Evolutionary conservation across 805 yeast genomes (phyloP).

Genomic region (Saccharomycodes ludwigii): DNA sequence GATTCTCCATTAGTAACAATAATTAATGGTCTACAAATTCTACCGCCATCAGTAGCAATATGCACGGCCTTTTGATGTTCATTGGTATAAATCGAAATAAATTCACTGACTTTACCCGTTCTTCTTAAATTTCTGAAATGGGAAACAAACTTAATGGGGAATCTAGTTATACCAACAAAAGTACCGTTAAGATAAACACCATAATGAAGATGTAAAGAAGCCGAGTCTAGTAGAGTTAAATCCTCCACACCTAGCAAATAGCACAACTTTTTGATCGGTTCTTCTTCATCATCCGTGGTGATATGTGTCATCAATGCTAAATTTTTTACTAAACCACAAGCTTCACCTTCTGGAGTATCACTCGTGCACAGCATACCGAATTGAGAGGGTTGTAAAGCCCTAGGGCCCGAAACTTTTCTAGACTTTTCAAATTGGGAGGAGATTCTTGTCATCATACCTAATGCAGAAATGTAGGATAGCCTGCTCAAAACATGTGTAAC

Average conservation of each 20-base stretch:
- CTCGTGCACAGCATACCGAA: conserved; percentile 98
- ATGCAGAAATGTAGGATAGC: conserved; percentile 82
- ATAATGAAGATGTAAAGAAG: conserved; percentile 67
- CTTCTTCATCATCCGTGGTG: conserved; percentile 95
- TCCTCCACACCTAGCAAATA: conserved; percentile 83
- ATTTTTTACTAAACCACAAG: conserved; percentile 96
- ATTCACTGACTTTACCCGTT: conserved; percentile 74
- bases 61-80: conserved; percentile 88
- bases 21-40: conserved; percentile 93
- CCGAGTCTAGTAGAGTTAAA: conserved; percentile 67
- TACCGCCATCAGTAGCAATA: conserved; percentile 97
- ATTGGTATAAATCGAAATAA: conserved; percentile 82
- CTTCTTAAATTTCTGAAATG: conserved; percentile 75
- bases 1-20: conserved; percentile 67
- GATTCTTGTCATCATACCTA: conserved; percentile 99
- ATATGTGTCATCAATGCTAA: conserved; percentile 97
- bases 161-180: conserved; percentile 76
- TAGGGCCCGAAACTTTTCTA: conserved; percentile 94
- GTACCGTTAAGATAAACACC: conserved; percentile 94
- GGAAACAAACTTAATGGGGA: conserved; percentile 70
- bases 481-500: conserved; percentile 93
- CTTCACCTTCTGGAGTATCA: conserved; percentile 99
- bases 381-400: conserved; percentile 97
- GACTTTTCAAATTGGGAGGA: conserved; percentile 98
- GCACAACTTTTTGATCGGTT: conserved; percentile 69